Base-by-base conservation (phyloP, 2,329 filamentous ascomycete genomes). In the Microsporum ferrugineum region DNA sequence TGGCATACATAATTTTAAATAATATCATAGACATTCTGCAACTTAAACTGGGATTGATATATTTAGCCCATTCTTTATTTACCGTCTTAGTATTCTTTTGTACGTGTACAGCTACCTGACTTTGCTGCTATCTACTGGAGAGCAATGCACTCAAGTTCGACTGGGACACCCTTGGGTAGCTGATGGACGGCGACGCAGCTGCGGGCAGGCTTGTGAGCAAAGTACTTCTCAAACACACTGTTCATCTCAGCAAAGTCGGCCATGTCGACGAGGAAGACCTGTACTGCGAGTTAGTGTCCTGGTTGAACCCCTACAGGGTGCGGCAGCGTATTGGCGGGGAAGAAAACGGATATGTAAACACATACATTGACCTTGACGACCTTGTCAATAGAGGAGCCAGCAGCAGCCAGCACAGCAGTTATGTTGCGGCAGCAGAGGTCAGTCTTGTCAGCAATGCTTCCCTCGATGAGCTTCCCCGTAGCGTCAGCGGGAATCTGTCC, bases 201-300 rank as follows among this genome's bases (percentile, higher is more conserved):
- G 58, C 83, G 75, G 23, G 83, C 82, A 17, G 83, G 83, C 77
- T 84, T 84, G 71, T 84, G 82, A 31, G 71, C 68, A 76, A 89
- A 90, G 78, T 84, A 87, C 73, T 86, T 83, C 70, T 81, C 82
- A 70, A 89, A 90, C 57, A 86, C 81, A 67, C 81, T 80, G 74
- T 90, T 91, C 85, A 90, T 89, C 71, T 86, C 83, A 57, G 82
- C 85, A 72, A 97, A 97, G 77, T 94, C 82, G 65, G 81, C 83
- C 92, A 97, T 97, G 76, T 95, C 88, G 58, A 88, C 87, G 64
- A 97, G 78, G 82, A 96, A 97, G 71, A 96, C 87, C 75, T 77
- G 41, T 31, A 56, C 7, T 27, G 23, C 10, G 60, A 39, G 47
- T 41, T 23, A 58, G 39, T 33, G 41, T 31, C 38, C 27, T 12